Percentiles rank a stretch among this genome's conserved stretches.
phyloP scores from a whole-genome alignment of 2,329 filamentous ascomycete species.

The Aspergillus uvarum region DNA sequence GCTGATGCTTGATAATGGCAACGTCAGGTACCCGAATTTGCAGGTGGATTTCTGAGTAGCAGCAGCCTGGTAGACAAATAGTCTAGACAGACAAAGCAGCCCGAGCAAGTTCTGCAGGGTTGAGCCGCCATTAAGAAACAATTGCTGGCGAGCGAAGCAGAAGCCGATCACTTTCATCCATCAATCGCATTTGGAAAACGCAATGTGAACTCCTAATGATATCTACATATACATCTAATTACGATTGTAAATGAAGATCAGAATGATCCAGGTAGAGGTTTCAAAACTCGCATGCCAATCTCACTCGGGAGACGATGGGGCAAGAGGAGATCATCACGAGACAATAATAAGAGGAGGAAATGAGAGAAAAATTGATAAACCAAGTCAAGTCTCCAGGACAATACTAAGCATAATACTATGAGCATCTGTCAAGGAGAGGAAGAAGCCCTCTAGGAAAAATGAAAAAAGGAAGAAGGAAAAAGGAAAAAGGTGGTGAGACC shows the following conservation, averaged over 20 bases:
- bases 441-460: background rate
- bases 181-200: slow-evolving; percentile 12
- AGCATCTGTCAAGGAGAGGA: background rate
- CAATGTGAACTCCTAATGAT: slow-evolving; percentile 4
- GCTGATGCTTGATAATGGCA: background rate
- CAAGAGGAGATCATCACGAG: background rate
- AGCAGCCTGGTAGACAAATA: too few relatives aligned
- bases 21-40: too few relatives aligned
- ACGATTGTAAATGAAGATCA: background rate
- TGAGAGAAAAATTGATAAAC: background rate
- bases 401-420: background rate
- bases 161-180: slow-evolving; percentile 5
- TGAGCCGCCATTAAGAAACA: slow-evolving; percentile 9
- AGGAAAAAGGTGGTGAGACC: background rate
- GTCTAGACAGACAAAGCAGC: too few relatives aligned
- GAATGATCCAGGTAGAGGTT: background rate
- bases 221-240: background rate
- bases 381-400: background rate
- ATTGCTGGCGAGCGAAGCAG: too few relatives aligned
- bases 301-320: background rate
- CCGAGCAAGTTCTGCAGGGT: slow-evolving; percentile 11
- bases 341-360: background rate
- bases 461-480: too few relatives aligned
- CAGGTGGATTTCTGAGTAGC: background rate
- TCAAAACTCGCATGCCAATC: background rate